Evolutionary conservation across 306 rosid species (phyloP).

Genomic region (Malus asiatica): DNA sequence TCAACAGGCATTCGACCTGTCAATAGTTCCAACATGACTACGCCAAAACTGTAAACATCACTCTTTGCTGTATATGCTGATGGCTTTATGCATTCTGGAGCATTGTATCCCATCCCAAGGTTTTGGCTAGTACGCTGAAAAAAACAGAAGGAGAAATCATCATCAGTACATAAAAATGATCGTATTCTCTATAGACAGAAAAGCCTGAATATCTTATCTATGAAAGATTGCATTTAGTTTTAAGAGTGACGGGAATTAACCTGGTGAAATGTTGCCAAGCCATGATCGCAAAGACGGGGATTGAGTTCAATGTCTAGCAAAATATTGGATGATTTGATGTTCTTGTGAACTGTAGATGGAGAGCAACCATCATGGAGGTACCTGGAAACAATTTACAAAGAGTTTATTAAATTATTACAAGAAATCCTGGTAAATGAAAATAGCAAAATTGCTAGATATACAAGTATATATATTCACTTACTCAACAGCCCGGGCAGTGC

Average conservation of each 20-base stretch:
- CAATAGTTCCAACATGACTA: constrained; percentile 81
- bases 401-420: not conserved
- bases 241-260: constrained; percentile 15
- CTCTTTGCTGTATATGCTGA: constrained; percentile 61
- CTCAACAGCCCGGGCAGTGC: constrained; percentile 81
- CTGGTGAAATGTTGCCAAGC: constrained; percentile 77
- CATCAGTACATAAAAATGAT: not conserved
- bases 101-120: constrained; percentile 73
- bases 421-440: not conserved
- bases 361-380: constrained; percentile 74
- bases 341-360: constrained; percentile 72
- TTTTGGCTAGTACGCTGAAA: constrained; percentile 58
- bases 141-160: not conserved
- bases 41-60: constrained; percentile 83
- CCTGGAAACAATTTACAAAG: constrained; percentile 30
- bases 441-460: not conserved
- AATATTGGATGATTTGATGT: constrained; percentile 78
- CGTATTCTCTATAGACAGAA: not conserved
- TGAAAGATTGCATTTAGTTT: not conserved
- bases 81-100: constrained; percentile 76
- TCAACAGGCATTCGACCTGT: constrained; percentile 83
- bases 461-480: constrained; percentile 25
- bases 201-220: not conserved
- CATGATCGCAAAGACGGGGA: constrained; percentile 74
- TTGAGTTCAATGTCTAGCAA: constrained; percentile 70